Base-by-base conservation (phyloP, 164 flowering plant genomes). In the Nymphaea colorata region DNA sequence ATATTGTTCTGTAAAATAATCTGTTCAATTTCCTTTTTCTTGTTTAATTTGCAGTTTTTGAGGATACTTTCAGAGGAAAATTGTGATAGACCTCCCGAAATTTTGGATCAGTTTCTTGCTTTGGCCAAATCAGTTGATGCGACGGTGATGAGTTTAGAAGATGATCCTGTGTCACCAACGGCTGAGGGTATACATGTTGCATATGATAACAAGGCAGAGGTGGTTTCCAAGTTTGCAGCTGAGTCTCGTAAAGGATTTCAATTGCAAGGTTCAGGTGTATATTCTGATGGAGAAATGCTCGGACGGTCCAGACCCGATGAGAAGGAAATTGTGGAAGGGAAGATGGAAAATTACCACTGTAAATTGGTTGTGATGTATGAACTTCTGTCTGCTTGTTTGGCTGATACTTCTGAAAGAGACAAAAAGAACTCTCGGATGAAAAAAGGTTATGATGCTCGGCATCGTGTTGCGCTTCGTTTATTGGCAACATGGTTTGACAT, bases 391-490 rank as follows among this genome's bases (percentile, higher is more conserved):
- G 98, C 96, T 73, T 90, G 99, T 81, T 80, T 95, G 65, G 90
- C 98, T 62, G 79, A 85, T 76, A 67, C 67, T 65, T 76, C 80
- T 66, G 84, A 78, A 44, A 80, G 77, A 42, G 72, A 80, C 43
- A 85, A 87, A 77, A 85, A 82, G 41, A 44, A 47, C 66, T 77
- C 77, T 41, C 81, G 75, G 61, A 67, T 70, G 75, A 80, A 90
- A 72, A 95, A 81, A 64, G 99, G 97, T 45, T 95, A 90, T 83
- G 99, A 95, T 85, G 90, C 99, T 70, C 87, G 98, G 36, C 93
- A 92, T 76, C 97, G 99, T 57, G 94, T 84, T 53, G 97, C 97
- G 73, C 73, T 95, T 68, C 82, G 97, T 62, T 76, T 92, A 71
- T 79, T 95, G 71, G 86, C 96, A 42, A 84, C 96, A 44, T 92